Evolutionary conservation across 257 asterid genomes (phyloP), one percentile per base, ranked within the genome.

Genomic region (Galeopsis tetrahit): DNA sequence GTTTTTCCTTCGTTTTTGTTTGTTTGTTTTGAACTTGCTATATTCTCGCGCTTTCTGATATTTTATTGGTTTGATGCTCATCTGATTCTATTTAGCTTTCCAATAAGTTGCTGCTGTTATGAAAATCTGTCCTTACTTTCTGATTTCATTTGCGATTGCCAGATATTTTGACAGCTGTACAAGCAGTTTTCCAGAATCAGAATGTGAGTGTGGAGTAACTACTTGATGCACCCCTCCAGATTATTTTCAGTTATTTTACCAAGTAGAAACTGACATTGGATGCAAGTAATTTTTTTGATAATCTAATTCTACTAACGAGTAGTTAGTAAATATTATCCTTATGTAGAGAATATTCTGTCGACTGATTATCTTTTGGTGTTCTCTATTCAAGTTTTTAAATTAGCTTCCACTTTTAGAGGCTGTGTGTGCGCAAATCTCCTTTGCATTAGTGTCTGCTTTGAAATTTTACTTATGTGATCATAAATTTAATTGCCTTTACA

Each of bases 131-230:
- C 63, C 79, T 84, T 57, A 73, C 66, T 34, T 65, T 57, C 55
- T 71, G 68, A 60, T 14, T 73, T 78, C 10, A 56, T 75, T 68
- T 79, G 71, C 73, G 60, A 51, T 80, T 78, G 68, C 34, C 96
- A 94, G 98, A 90, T 88, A 86, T 87, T 63, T 73, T 90, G 86
- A 82, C 85, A 63, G 96, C 92, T 72, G 66, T 89, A 21, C 93
- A 90, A 44, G 86, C 93, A 64, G 85, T 85, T 74, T 82, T 76
- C 82, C 95, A 84, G 76, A 90, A 82, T 82, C 92, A 92, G 74
- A 88, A 81, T 74, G 99, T 94, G 78, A 91, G 98, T 86, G 75
- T 79, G n/a, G 17, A 68, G 62, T 46, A 55, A 73, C 57, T 49
- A 32, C 35, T 64, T 68, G 63, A 58, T 76, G 38, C 48, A 28